These are phyloP conservation scores for Aspergillus spinulosporus DNA, from an alignment of 2,329 filamentous ascomycete species.

Conservation along the genomic window DNA sequence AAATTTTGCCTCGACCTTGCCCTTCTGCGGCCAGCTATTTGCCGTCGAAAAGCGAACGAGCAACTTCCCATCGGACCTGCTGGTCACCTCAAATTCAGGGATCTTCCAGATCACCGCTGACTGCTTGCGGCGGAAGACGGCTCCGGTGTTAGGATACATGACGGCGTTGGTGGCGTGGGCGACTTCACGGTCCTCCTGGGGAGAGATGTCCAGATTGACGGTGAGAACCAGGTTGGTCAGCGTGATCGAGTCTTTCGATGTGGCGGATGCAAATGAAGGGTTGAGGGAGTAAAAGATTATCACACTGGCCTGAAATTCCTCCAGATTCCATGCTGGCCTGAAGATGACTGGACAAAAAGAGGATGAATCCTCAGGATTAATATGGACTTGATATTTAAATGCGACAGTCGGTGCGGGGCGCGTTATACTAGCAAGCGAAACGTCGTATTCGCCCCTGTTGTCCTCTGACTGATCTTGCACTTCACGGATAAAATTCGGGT, in stretches of 20 bases:
- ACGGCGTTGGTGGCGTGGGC: slow-evolving; percentile 44
- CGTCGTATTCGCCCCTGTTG: slow-evolving; percentile 74
- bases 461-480: slow-evolving; percentile 49
- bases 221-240: slow-evolving; percentile 79
- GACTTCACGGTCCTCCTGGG: slow-evolving; percentile 42
- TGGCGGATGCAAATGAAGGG: slow-evolving; percentile 59
- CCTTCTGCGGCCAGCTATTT: slow-evolving; percentile 67
- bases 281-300: slow-evolving; percentile 84
- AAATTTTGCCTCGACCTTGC: slow-evolving; percentile 80
- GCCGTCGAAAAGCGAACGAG: slow-evolving; percentile 80
- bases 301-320: slow-evolving; percentile 81
- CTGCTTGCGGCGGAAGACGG: slow-evolving; percentile 48
- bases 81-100: slow-evolving; percentile 55
- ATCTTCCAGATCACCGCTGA: slow-evolving; percentile 50
- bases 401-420: slow-evolving; percentile 68
- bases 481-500: slow-evolving; percentile 83
- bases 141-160: slow-evolving; percentile 49
- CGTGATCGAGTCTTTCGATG: slow-evolving; percentile 49
- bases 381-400: slow-evolving; percentile 88
- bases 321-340: slow-evolving; percentile 76
- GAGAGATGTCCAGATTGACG: slow-evolving; percentile 43
- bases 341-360: slow-evolving; percentile 71
- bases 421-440: slow-evolving; percentile 70
- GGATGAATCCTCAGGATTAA: slow-evolving; percentile 59
- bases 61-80: slow-evolving; percentile 65